Evolutionary conservation across 495 filamentous ascomycete species (phyloP), one percentile per base, ranked within the genome.

Genomic region (Recurvomyces mirabilis): DNA sequence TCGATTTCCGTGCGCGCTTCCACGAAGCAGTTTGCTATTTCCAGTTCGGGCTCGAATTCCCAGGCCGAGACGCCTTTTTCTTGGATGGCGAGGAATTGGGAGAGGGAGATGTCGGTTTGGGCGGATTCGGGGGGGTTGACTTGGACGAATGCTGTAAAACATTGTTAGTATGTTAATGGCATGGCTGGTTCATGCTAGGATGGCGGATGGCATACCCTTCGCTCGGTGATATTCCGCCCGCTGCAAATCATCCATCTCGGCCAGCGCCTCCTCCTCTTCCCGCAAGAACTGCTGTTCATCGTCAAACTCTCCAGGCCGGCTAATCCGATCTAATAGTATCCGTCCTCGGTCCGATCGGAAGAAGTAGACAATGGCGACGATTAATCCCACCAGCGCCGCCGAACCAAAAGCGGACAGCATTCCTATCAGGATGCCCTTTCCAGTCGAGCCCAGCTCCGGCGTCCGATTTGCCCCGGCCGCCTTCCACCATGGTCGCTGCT

Each of bases 11-110:
- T 98, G 52, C 93, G 75, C 15, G 62, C 89, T 66, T 98, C 87
- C 34, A 98, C 91, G 60, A 98, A 98, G 61, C 93, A 96, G 64
- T 98, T 98, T 42, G 91, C 91, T 52, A 98, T 95, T 62, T 98
- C 91, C 26, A 98, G 66, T 63, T 98, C 91, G 2, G 91, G 89
- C 60, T 95, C 89, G 49, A 98, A 98, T 61, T 96, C 91, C 91
- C 91, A 98, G 7, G 91, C 91, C 5, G 89, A 93, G 17, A 98
- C 91, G 38, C 91, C 91, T 62, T 98, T 98, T 63, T 98, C 91
- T 67, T 98, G 91, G 52, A 98, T 98, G 21, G 93, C 91, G 35
- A 98, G 71, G 57, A 93, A 96, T 61, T 98, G 91, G 30, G 93
- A 95, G 46, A 98, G 65, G 21, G 91, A 95, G 46, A 98, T 98